Percentiles rank a stretch among this genome's conserved stretches.
Conservation (phyloP, 169 alveolate species). For the Plasmodium gallinaceum region DNA sequence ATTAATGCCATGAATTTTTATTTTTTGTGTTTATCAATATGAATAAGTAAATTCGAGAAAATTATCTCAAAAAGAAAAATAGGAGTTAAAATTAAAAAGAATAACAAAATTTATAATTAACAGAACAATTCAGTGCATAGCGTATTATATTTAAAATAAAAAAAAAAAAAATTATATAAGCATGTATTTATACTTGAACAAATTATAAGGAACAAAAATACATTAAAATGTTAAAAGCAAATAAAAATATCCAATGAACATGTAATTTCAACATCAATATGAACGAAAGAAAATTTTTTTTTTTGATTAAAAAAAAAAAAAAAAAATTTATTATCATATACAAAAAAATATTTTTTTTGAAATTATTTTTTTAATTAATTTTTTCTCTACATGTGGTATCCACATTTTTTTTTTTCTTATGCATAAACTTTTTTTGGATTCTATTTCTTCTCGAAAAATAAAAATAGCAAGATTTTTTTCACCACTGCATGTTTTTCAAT, state of each 20-base stretch:
- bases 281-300: constrained; percentile 12
- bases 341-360: too few species aligned
- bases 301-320: constrained; percentile 4
- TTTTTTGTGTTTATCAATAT: too few species aligned
- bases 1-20: constrained; percentile 20
- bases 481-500: constrained; percentile 45
- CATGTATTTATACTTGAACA: constrained; percentile 11
- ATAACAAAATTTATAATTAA: constrained; percentile 28
- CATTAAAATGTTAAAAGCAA: constrained; percentile 31
- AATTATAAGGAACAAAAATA: constrained; percentile 15
- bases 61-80: constrained; percentile 2
- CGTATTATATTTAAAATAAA: constrained; percentile 14
- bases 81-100: constrained; percentile 10
- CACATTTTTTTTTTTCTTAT: constrained; percentile 24
- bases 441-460: constrained; percentile 36
- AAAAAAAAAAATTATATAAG: background rate
- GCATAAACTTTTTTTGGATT: background rate
- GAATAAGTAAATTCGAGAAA: background rate
- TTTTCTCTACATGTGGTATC: constrained; percentile 31
- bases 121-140: constrained; percentile 27
- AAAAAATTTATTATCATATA: background rate
- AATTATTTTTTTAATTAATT: constrained; percentile 19
- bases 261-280: constrained; percentile 27
- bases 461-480: constrained; percentile 21
- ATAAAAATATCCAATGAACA: constrained; percentile 21